Percentiles rank a stretch among this genome's conserved stretches.
Evolutionary conservation across 805 yeast genomes (phyloP).

Genomic region (Teunomyces tritomae): DNA sequence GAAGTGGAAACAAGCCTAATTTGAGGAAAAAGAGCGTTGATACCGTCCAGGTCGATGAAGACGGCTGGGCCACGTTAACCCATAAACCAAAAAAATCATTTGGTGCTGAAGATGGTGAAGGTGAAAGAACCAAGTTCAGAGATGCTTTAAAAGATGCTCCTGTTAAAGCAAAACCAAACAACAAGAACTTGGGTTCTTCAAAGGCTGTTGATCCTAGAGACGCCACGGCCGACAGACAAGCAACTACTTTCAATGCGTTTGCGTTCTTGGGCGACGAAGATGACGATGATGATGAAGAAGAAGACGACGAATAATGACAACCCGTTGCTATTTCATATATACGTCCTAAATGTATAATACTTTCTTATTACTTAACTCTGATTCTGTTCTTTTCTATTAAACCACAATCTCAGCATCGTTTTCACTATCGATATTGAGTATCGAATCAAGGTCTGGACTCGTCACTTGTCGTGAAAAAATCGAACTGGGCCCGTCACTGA

Average conservation of each 20-base stretch:
- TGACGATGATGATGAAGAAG: slow-evolving; percentile 27
- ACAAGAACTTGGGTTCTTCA: slow-evolving; percentile 70
- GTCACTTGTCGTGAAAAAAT: slow-evolving; percentile 31
- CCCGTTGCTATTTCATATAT: not conserved
- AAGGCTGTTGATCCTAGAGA: slow-evolving; percentile 75
- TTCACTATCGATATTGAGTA: slow-evolving; percentile 34
- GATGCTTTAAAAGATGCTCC: slow-evolving; percentile 45
- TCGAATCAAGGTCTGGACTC: slow-evolving; percentile 31
- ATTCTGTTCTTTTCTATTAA: slow-evolving; percentile 3
- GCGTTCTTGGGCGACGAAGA: slow-evolving; percentile 71
- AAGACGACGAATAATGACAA: slow-evolving; percentile 5
- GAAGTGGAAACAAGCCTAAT: slow-evolving; percentile 44
- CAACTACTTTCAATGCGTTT: slow-evolving; percentile 72
- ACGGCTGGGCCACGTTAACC: slow-evolving; percentile 76
- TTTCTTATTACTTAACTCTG: not conserved
- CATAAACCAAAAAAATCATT: slow-evolving; percentile 41
- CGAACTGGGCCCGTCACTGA: slow-evolving; percentile 20
- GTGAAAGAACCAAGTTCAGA: slow-evolving; percentile 45
- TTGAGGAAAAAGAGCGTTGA: slow-evolving; percentile 55
- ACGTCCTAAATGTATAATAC: slow-evolving; percentile 1
- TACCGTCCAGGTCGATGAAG: slow-evolving; percentile 61
- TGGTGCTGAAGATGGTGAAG: slow-evolving; percentile 48
- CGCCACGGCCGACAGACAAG: slow-evolving; percentile 63
- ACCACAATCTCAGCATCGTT: slow-evolving; percentile 30
- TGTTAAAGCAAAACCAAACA: slow-evolving; percentile 64